These are phyloP conservation scores for Colletotrichum gigasporum DNA, from an alignment of 2,329 filamentous ascomycete species.

Conservation along the genomic window DNA sequence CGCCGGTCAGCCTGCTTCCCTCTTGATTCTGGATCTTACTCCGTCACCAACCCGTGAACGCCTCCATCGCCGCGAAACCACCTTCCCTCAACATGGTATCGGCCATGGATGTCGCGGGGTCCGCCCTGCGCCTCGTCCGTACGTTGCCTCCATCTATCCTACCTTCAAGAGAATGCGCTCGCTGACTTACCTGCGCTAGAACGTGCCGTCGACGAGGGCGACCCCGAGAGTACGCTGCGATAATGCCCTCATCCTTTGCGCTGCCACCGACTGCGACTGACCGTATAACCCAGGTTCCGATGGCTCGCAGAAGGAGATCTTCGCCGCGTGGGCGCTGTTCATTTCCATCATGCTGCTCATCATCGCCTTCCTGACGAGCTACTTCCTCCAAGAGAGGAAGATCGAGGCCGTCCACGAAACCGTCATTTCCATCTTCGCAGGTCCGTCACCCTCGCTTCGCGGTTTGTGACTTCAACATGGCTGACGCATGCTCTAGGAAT, in stretches of 20 bases:
- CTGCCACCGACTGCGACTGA: constrained; percentile 24
- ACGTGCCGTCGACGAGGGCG: constrained; percentile 28
- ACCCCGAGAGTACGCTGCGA: constrained; percentile 25
- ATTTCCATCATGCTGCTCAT: constrained; percentile 96
- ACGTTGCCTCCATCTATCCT: neutral
- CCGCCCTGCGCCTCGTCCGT: constrained; percentile 21
- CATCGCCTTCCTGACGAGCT: constrained; percentile 94
- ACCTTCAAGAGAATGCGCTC: neutral
- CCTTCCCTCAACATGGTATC: constrained; percentile 15
- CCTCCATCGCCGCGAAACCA: neutral
- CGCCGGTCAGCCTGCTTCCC: constrained; percentile 27
- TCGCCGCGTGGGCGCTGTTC: constrained; percentile 96
- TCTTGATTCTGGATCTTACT: constrained; percentile 26
- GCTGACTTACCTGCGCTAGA: constrained; percentile 13
- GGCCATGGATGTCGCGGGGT: constrained; percentile 13
- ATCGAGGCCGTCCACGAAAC: constrained; percentile 98
- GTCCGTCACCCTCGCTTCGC: constrained; percentile 53
- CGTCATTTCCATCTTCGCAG: constrained; percentile 96
- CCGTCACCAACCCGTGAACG: constrained; percentile 26
- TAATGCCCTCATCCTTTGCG: neutral
- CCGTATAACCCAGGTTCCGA: constrained; percentile 25
- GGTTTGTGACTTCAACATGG: neutral
- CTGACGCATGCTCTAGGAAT: constrained; percentile 70
- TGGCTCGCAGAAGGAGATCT: constrained; percentile 82
- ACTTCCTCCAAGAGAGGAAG: constrained; percentile 94